Base-by-base conservation (phyloP, 2,329 filamentous ascomycete genomes). In the Ustulina deusta region DNA sequence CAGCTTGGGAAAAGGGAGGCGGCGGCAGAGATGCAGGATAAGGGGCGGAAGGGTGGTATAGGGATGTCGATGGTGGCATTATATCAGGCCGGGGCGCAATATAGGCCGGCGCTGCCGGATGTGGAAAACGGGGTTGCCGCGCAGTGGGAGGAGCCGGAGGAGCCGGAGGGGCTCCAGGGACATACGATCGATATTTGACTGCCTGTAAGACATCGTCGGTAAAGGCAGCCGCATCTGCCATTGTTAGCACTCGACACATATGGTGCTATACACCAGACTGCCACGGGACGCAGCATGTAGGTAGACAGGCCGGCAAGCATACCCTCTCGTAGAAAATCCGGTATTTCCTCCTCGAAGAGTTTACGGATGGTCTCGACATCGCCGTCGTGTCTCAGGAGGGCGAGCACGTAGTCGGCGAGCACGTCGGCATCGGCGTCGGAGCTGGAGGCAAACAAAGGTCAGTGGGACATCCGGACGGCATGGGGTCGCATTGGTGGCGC, bases 361-460 rank as follows among this genome's bases (percentile, higher is more conserved):
- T 85, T 82, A 74, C 89, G 87, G 61, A 94, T 89, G 22, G 87
- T 83, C n/a, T 85, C 84, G 46, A 86, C 82, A 58, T 88, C 84
- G 69, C 90, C 90, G 71, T 93, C 91, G 69, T 91, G 89, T 62
- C 88, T 87, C 52, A 95, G 81, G 22, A 96, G 86, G 6, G 91
- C 92, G 69, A 94, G 84, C n/a, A 95, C 90, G 77, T 94, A 96
- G 74, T 96, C 93, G 54, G 92, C 92, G 2, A 96, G 88, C 5
- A 95, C 91, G 75, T 94, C 92, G 36, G 90, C 87, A 77, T 96
- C 93, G 58, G 91, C 92, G 75, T 94, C 92, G 32, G 91, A 93
- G 61, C 91, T 93, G 70, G 32, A 55, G n/a, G 66, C 56, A 29
- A 61, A 36, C 22, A 58, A n/a, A 52, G 49, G 65, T 66, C 27